Base-by-base conservation (phyloP, 768 basidiomycete genomes). In the Suillus tomentosus region DNA sequence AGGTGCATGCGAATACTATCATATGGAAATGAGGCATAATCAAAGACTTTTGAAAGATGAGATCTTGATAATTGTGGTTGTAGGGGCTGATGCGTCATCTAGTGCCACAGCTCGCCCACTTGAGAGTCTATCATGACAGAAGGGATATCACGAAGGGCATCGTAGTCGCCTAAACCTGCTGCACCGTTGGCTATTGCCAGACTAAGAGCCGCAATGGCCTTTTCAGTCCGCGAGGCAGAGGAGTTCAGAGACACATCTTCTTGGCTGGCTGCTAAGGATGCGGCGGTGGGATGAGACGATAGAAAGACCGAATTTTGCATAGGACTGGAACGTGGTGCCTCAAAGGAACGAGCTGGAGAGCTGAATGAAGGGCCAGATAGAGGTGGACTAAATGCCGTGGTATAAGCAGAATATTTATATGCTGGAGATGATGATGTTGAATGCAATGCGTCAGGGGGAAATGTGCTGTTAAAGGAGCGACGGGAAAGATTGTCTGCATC, bases 111-210 rank as follows among this genome's bases (percentile, higher is more conserved):
- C 66, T 87, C 87, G 42, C 88, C 88, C 9, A 79, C 81, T 64
- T 85, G 79, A 60, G 78, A 79, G 63, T 77, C 80, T 57, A 84
- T 82, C 64, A 63, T 65, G 24, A 67, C 65, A 24, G 73, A 67
- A 62, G 61, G 62, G 63, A 73, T 67, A 54, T 85, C 74, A 62
- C 78, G 79, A 42, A 85, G 76, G 2, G 82, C 80, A 61, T 78
- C 76, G 62, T 88, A 88, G 69, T 89, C 87, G 60, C 80, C 80
- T 45, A 89, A 71, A 34, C 85, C 81, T 6, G 84, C 86, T 11
- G 87, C 87, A 48, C 87, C 88, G 65, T 83, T 88, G 14, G 87
- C 87, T 76, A 89, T 80, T 19, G 85, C 86, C 3, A 89, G 74
- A 39, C 78, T 79, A 37, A 88, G 79, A 19, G 85, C 85, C 19